Percentiles rank a stretch among this genome's conserved stretches.
These are phyloP conservation scores for Ophiocordyceps sinensis DNA, from an alignment of 2,329 filamentous ascomycete genomes.

Conservation along the genomic window DNA sequence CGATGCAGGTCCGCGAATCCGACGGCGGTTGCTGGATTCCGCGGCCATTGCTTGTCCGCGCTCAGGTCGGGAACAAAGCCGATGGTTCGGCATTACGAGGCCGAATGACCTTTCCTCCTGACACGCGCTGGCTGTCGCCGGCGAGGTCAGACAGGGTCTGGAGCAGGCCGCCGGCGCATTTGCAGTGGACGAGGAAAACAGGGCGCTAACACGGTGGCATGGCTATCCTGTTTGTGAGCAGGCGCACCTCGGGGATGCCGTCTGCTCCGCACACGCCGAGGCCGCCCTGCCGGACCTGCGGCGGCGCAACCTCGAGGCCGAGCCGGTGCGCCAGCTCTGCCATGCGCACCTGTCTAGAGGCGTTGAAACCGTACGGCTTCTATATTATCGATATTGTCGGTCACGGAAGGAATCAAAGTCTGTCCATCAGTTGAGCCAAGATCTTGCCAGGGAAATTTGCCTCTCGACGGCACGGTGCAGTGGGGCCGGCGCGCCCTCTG, in stretches of 20 bases:
- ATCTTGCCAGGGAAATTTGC: no score
- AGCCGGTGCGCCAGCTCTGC: not conserved
- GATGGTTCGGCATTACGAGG: conserved; percentile 4
- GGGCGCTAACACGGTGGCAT: conserved; percentile 6
- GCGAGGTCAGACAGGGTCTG: conserved; percentile 2
- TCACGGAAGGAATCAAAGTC: no score
- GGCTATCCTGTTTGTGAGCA: not conserved
- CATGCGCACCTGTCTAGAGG: not conserved
- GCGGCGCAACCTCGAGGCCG: not conserved
- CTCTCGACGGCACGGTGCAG: no score
- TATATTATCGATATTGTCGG: no score
- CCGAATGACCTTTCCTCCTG: conserved; percentile 4
- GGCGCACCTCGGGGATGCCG: not conserved
- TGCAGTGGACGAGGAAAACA: conserved; percentile 10
- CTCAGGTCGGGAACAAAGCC: conserved; percentile 6
- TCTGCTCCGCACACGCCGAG: not conserved
- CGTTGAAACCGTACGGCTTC: no score
- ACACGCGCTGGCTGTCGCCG: conserved; percentile 1
- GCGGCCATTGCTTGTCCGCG: conserved; percentile 8
- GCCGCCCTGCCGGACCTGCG: not conserved
- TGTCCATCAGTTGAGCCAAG: no score
- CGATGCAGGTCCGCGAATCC: conserved; percentile 2
- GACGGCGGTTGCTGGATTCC: not conserved
- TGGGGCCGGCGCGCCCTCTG: no score
- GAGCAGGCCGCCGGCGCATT: conserved; percentile 9